These are phyloP conservation scores for Neurospora intermedia DNA, from an alignment of 495 filamentous ascomycete species.

Conservation along the genomic window DNA sequence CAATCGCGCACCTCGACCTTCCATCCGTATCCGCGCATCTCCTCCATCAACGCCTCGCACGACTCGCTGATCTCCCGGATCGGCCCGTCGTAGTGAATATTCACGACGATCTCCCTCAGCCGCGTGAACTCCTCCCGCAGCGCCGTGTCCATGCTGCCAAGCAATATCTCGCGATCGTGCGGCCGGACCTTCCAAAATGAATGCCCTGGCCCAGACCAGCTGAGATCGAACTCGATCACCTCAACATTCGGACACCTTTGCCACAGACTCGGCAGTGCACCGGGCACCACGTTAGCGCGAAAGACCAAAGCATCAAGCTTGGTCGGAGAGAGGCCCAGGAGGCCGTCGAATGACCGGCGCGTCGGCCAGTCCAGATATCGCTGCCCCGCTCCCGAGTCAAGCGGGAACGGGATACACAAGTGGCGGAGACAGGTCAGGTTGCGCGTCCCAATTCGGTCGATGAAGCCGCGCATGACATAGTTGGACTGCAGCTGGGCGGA, in stretches of 20 bases:
- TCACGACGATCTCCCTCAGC: not conserved
- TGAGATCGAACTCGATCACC: conserved; percentile 1
- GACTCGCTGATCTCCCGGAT: not conserved
- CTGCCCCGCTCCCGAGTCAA: not conserved
- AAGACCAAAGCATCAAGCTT: not conserved
- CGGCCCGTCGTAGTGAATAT: not conserved
- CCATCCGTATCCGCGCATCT: not conserved
- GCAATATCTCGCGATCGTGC: not conserved
- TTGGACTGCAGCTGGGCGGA: conserved; percentile 6
- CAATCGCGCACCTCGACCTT: not conserved
- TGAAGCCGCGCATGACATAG: conserved; percentile 10
- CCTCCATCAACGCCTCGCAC: not conserved
- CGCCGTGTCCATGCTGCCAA: not conserved
- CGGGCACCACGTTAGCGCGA: not conserved
- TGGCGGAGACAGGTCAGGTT: conserved; percentile 3
- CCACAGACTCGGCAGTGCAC: not conserved
- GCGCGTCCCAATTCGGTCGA: conserved; percentile 9
- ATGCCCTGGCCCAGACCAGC: not conserved
- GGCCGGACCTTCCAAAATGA: not conserved
- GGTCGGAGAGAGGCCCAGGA: not conserved
- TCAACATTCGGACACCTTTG: conserved; percentile 2
- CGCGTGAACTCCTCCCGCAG: not conserved
- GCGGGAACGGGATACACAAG: conserved; percentile 6
- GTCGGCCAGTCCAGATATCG: not conserved
- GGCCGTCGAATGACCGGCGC: not conserved